A percentile compares a stretch with the other conserved stretches of the same genome.
Conservation (phyloP, 192 early-diverging fungal species). For the Funneliformis mosseae region DNA sequence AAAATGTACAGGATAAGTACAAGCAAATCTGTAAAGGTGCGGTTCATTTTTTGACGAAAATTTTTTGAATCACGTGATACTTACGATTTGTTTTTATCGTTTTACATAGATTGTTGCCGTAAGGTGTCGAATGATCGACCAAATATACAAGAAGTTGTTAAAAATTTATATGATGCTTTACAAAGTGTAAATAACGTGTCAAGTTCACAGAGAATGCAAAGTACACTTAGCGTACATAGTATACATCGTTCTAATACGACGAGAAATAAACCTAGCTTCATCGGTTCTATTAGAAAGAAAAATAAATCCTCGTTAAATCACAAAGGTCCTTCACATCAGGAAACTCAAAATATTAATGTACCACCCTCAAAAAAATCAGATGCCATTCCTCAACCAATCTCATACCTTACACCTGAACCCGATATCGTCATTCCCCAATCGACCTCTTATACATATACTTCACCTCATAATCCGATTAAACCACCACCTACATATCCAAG, state of each 20-base stretch:
- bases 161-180: background rate
- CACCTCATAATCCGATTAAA: background rate
- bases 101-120: background rate
- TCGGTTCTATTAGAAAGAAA: too few species aligned
- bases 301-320: too few species aligned
- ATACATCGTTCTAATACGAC: too few species aligned
- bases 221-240: too few species aligned
- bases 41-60: too few species aligned
- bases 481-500: background rate
- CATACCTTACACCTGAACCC: background rate
- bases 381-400: background rate
- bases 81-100: background rate
- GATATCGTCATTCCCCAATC: too few species aligned
- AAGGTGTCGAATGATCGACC: background rate
- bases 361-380: too few species aligned
- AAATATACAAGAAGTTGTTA: background rate
- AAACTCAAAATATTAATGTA: too few species aligned
- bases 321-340: too few species aligned
- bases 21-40: background rate
- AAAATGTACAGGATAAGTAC: background rate
- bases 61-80: background rate
- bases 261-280: too few species aligned
- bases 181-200: too few species aligned
- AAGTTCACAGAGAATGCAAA: too few species aligned
- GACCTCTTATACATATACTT: background rate